A percentile compares a stretch with the other conserved stretches of the same genome.
These are phyloP conservation scores for carrot (Daucus carota) DNA, from an alignment of 129 eudicot genomes.

Conservation along the genomic window DNA sequence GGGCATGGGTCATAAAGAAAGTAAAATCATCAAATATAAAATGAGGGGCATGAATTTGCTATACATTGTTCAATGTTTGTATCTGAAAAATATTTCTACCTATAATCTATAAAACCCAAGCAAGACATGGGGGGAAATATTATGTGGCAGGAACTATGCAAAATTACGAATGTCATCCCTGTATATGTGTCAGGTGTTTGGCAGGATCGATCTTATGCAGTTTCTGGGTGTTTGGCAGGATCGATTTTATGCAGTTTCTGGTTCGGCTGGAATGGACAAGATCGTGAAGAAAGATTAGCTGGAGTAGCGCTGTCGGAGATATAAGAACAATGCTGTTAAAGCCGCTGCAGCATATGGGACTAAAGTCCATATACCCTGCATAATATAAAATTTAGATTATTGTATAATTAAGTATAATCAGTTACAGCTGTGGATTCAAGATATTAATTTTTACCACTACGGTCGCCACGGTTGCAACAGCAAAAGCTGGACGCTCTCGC, in stretches of 20 bases:
- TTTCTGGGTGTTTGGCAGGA: neutral
- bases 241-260: neutral
- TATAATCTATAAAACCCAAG: slow-evolving; percentile 15
- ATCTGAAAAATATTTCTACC: slow-evolving; percentile 19
- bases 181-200: neutral
- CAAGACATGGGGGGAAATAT: neutral
- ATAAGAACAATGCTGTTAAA: slow-evolving; percentile 60
- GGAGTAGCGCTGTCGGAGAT: slow-evolving; percentile 41
- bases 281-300: slow-evolving; percentile 19
- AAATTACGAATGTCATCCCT: slow-evolving; percentile 3
- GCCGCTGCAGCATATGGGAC: slow-evolving; percentile 84
- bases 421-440: neutral
- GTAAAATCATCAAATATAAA: neutral
- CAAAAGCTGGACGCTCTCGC: slow-evolving; percentile 85
- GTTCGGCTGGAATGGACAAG: slow-evolving; percentile 5
- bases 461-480: slow-evolving; percentile 86
- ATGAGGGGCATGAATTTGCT: neutral
- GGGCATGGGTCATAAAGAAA: slow-evolving; percentile 26
- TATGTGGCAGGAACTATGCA: neutral
- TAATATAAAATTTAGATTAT: slow-evolving; percentile 6
- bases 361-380: slow-evolving; percentile 77
- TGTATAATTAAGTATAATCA: neutral
- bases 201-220: neutral
- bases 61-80: neutral
- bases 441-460: slow-evolving; percentile 51